Conservation (phyloP, 768 basidiomycete genomes). For the Termitomyces heimii region DNA sequence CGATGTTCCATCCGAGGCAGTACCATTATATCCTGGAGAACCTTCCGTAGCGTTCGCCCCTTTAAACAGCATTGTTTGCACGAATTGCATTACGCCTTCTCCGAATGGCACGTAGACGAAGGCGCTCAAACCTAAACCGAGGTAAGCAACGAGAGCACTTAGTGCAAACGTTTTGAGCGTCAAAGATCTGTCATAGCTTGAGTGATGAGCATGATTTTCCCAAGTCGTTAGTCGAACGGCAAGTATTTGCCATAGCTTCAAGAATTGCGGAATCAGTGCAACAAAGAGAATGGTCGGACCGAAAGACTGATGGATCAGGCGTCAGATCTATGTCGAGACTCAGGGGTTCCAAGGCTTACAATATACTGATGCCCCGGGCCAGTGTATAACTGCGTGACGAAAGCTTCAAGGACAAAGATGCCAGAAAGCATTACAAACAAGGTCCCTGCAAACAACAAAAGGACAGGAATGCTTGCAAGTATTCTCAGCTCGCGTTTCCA, state of each 20-base stretch:
- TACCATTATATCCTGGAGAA: slow-evolving; percentile 20
- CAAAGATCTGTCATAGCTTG: slow-evolving; percentile 69
- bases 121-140: slow-evolving; percentile 87
- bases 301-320: slow-evolving; percentile 47
- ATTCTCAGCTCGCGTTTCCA: slow-evolving; percentile 69
- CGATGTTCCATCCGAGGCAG: slow-evolving; percentile 13
- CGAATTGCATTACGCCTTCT: slow-evolving; percentile 66
- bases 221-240: slow-evolving; percentile 71
- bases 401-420: slow-evolving; percentile 87
- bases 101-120: slow-evolving; percentile 96
- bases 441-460: slow-evolving; percentile 64
- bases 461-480: slow-evolving; percentile 63
- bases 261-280: slow-evolving; percentile 72
- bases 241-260: slow-evolving; percentile 63
- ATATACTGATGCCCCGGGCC: slow-evolving; percentile 79
- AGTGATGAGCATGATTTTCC: slow-evolving; percentile 89
- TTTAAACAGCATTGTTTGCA: slow-evolving; percentile 38
- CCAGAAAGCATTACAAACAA: slow-evolving; percentile 68
- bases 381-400: slow-evolving; percentile 82
- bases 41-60: slow-evolving; percentile 13
- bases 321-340: background rate
- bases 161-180: slow-evolving; percentile 90
- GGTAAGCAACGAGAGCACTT: slow-evolving; percentile 84
- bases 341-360: slow-evolving; percentile 38
- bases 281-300: slow-evolving; percentile 81